Percentiles rank a stretch among this genome's conserved stretches.
Evolutionary conservation across 148 eudicot species (phyloP).

Genomic region (Polygonum aviculare): DNA sequence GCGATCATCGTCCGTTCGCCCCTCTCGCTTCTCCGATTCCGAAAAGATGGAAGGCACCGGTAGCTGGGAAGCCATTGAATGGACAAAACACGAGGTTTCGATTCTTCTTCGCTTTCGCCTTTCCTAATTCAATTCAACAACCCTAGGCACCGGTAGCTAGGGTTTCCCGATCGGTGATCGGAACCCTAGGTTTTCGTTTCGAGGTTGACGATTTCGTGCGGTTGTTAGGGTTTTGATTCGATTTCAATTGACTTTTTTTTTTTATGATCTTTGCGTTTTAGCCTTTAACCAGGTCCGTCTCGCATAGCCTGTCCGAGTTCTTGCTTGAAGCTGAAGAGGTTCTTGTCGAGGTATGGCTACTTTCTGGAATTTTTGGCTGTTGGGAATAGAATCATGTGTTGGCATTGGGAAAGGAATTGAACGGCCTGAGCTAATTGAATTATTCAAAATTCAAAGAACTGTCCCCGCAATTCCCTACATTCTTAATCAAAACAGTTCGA

Average conservation of each 20-base stretch:
- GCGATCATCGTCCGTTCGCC: slow-evolving; percentile 31
- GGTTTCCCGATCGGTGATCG: slow-evolving; percentile 5
- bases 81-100: slow-evolving; percentile 74
- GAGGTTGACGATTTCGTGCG: background rate
- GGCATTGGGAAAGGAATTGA: background rate
- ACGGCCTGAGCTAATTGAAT: no score
- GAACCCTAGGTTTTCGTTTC: background rate
- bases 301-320: slow-evolving; percentile 49
- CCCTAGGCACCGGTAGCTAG: background rate
- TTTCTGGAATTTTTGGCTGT: slow-evolving; percentile 2
- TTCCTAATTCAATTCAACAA: background rate
- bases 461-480: background rate
- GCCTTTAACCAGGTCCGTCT: slow-evolving; percentile 52
- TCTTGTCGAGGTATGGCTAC: slow-evolving; percentile 46
- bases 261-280: slow-evolving; percentile 11
- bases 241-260: background rate
- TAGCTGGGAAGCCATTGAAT: slow-evolving; percentile 79
- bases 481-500: background rate
- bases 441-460: background rate
- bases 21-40: slow-evolving; percentile 39
- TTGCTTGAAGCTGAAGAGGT: slow-evolving; percentile 82
- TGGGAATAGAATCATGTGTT: background rate
- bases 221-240: background rate
- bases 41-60: slow-evolving; percentile 64
- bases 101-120: background rate